These are phyloP conservation scores for Ensete ventricosum DNA, from an alignment of 176 grass and related monocot species.

Conservation along the genomic window DNA sequence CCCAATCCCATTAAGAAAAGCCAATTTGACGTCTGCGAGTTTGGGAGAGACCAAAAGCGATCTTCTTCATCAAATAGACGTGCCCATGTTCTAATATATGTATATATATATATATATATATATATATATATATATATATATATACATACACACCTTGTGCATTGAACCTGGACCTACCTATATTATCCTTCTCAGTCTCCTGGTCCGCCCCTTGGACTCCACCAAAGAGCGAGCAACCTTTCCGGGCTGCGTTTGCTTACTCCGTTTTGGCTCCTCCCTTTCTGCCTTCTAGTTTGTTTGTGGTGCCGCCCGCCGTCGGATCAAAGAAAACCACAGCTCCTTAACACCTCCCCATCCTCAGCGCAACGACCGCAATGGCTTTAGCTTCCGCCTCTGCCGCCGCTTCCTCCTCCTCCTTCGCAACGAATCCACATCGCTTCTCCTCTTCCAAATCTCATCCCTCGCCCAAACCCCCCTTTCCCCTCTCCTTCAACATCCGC, in stretches of 20 bases:
- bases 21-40: neutral
- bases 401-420: constrained; percentile 9
- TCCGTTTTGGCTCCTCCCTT: neutral
- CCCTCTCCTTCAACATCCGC: constrained; percentile 8
- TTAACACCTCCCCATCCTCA: neutral
- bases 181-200: neutral
- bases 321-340: neutral
- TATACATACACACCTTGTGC: constrained; percentile 6
- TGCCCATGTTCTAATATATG: no score
- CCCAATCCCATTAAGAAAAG: neutral
- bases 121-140: no score
- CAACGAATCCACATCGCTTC: constrained; percentile 12
- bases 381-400: constrained; percentile 1
- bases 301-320: neutral
- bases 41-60: neutral
- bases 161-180: constrained; percentile 64
- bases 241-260: neutral
- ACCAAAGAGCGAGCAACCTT: neutral
- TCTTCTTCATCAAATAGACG: no score
- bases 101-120: no score
- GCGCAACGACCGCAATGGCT: constrained; percentile 11
- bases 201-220: neutral
- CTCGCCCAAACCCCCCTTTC: neutral
- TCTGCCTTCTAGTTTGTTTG: neutral
- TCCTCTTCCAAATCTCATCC: neutral